Base-by-base conservation (phyloP, 2,329 filamentous ascomycete genomes). In the Fusarium pseudocircinatum region DNA sequence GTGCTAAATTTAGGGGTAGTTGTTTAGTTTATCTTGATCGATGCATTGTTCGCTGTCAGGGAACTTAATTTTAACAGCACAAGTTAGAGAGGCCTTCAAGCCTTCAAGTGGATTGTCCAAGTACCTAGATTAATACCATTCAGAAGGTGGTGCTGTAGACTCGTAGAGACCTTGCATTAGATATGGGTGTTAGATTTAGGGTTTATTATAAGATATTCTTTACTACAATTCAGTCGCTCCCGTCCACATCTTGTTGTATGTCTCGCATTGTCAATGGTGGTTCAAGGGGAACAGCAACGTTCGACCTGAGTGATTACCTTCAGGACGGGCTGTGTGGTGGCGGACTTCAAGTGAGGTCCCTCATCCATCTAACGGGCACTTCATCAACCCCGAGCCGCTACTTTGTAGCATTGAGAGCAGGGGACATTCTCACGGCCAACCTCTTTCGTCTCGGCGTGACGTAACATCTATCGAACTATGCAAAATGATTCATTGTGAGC, bases 401-500 rank as follows among this genome's bases (percentile, higher is more conserved):
- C n/a, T 34, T 15, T 54, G n/a, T 28, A 54, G 28, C 18, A 56
- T 12, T 9, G 20, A 22, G 37, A 28, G 15, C 16, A 24, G 34
- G 36, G 26, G 5, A 28, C 6, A 15, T 28, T 16, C 20, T 14
- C 26, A 20, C 24, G 6, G 6, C 12, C 8, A 13, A 9, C 28
- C n/a, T 9, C 12, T 58, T 50, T 28, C 4, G 15, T 28, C 44
- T 24, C 26, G n/a, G 24, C 22, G 8, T 44, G 39, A 61, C 44
- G 22, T 32, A 39, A 20, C 4, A 10, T 18, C 12, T 11, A 36
- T 4, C 4, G 6, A 1, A 18, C 12, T 3, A 50, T 26, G 7
- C 62, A 36, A 18, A 30, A 42, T 65, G 62, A 62, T 52, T 65
- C 62, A 65, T 65, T 4, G 22, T 65, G 62, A 47, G 46, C 2